Percentiles rank a stretch among this genome's conserved stretches.
Conservation (phyloP, 1,284 basidiomycete genomes). For the Meira miltonrushii region DNA sequence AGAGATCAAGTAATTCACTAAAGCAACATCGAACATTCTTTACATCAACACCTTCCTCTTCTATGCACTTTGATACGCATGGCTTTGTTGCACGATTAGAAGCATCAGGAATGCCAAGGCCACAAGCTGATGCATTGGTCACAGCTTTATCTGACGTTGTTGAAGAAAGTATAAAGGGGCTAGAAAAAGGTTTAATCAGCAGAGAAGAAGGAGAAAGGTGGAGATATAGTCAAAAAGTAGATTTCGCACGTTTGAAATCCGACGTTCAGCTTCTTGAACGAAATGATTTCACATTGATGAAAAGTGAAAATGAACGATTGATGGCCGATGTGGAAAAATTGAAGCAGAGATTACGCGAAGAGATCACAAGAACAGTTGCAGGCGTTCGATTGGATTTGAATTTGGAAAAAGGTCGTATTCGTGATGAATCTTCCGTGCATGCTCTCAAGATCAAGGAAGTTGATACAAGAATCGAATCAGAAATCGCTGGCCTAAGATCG, state of each 20-base stretch:
- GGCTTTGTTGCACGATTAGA: slow-evolving; percentile 47
- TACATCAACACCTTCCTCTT: not conserved
- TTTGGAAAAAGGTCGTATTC: slow-evolving; percentile 86
- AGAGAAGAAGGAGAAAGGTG: slow-evolving; percentile 47
- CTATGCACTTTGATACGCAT: slow-evolving; percentile 46
- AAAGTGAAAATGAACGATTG: slow-evolving; percentile 88
- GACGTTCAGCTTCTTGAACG: slow-evolving; percentile 94
- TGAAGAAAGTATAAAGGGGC: slow-evolving; percentile 45
- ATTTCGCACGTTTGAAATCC: slow-evolving; percentile 93
- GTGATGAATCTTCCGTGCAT: slow-evolving; percentile 86
- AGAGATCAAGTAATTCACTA: too few species aligned
- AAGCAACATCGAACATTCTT: not conserved
- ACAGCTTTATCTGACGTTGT: slow-evolving; percentile 46
- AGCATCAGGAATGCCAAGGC: slow-evolving; percentile 41
- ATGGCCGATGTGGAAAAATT: slow-evolving; percentile 89
- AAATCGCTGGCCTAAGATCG: slow-evolving; percentile 84
- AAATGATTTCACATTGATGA: slow-evolving; percentile 93
- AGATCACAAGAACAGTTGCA: slow-evolving; percentile 77
- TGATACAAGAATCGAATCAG: slow-evolving; percentile 92
- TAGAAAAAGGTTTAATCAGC: slow-evolving; percentile 43
- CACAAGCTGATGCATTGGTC: slow-evolving; percentile 48
- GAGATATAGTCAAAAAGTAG: slow-evolving; percentile 60
- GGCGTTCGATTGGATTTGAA: slow-evolving; percentile 93
- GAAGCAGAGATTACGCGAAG: slow-evolving; percentile 83
- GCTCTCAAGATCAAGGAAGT: slow-evolving; percentile 96